Evolutionary conservation across 192 early-diverging fungal genomes (phyloP), one percentile per base, ranked within the genome.

Genomic region (Geranomyces variabilis): DNA sequence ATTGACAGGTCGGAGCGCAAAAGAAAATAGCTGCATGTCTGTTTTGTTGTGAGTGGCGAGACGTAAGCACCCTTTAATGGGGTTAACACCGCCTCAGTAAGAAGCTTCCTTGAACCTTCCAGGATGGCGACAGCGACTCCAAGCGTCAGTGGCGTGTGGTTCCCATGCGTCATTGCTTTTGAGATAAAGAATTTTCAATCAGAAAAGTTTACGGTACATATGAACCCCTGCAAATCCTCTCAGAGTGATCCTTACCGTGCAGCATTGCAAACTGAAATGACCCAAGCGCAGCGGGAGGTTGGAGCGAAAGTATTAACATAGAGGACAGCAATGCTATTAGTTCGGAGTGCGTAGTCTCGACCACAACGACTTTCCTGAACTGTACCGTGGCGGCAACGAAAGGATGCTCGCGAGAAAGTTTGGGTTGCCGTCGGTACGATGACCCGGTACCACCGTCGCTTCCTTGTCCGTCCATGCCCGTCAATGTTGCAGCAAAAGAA

Each of bases 161-260:
- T 71, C 5, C 70, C 70, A 30, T 71, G 70, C 17, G 70, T 71
- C 70, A 71, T 71, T n/a, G 57, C 70, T 60, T 26, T 60, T 33
- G 14, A 5, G 26, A 60, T 26, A 6, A 33, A 60, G 30, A 9
- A 60, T 60, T 17, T 15, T 7, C 31, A 24, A 15, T 9, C 19
- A n/a, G 3, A 26, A 29, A 57, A 24, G 55, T 57, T n/a, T 21
- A 22, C 12, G 55, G 9, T 9, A 19, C 24, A 12, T 10, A 21
- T 24, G 24, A 13, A n/a, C 9, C 24, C 10, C 24, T 17, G 31
- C 4, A 28, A 31, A 19, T 33, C 19, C 4, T 24, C 8, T 60
- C 28, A 5, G 17, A 3, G 58, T 31, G 3, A 26, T 29, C 6
- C 58, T 7, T 6, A 60, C 58, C 58, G 26, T 60, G 58, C 4